phyloP scores from a whole-genome alignment of 2,329 filamentous ascomycete species.

The Claviceps sp. region DNA sequence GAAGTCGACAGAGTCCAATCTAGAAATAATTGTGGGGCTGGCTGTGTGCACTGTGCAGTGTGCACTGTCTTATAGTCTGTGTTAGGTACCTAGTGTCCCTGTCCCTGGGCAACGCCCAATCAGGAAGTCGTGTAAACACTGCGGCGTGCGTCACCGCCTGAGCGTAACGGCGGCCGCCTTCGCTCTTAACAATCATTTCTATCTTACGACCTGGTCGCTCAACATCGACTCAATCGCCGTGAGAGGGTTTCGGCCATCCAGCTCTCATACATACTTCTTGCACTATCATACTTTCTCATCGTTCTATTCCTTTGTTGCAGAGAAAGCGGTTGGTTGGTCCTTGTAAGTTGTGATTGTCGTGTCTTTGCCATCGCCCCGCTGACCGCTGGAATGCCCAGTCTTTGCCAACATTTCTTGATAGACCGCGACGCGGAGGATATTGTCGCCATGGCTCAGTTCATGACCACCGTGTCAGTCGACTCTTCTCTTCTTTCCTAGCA shows the following conservation, averaged over 20 bases:
- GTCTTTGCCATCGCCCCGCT: slow-evolving; percentile 23
- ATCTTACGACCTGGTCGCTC: neutral
- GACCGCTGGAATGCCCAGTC: slow-evolving; percentile 25
- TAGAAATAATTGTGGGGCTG: too few relatives aligned
- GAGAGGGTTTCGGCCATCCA: neutral
- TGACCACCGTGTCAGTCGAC: slow-evolving; percentile 28
- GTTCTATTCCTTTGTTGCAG: neutral
- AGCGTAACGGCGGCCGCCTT: neutral
- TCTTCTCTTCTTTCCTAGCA: slow-evolving; percentile 3
- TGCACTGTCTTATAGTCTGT: too few relatives aligned
- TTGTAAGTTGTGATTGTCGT: neutral
- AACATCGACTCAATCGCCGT: neutral
- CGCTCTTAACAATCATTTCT: neutral
- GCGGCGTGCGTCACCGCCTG: slow-evolving; percentile 2
- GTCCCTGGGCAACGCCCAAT: slow-evolving; percentile 7
- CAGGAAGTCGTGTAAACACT: slow-evolving; percentile 7
- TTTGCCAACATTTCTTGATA: slow-evolving; percentile 5
- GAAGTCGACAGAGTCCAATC: too few relatives aligned
- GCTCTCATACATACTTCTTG: neutral
- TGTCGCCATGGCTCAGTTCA: slow-evolving; percentile 26
- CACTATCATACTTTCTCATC: too few relatives aligned
- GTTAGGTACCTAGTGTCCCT: too few relatives aligned
- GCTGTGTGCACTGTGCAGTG: too few relatives aligned
- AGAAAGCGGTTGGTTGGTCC: neutral
- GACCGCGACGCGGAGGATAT: slow-evolving; percentile 6